Conservation (phyloP, 805 yeast genomes). For the Cyberlindnera nakhonratchasimensis region DNA sequence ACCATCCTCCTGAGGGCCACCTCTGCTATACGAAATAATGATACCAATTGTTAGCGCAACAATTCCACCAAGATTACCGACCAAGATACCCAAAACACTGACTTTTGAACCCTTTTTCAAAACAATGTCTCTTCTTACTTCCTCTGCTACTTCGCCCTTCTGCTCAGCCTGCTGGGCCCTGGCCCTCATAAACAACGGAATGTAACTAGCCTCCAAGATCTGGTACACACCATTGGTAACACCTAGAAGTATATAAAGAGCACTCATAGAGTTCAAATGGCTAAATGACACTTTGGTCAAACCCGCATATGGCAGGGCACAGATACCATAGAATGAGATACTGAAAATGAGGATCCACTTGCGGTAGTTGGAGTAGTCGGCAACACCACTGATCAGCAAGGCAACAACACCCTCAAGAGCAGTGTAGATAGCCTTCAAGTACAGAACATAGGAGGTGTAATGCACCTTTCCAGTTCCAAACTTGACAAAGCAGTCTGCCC, state of each 20-base stretch:
- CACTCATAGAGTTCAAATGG: conserved; percentile 29
- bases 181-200: conserved; percentile 39
- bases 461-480: conserved; percentile 36
- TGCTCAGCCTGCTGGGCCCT: not conserved
- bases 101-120: conserved; percentile 34
- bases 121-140: conserved; percentile 26
- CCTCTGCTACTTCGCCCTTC: conserved; percentile 21
- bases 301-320: conserved; percentile 37
- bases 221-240: conserved; percentile 33
- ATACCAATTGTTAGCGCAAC: conserved; percentile 37
- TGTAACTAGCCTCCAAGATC: conserved; percentile 38
- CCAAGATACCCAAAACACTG: conserved; percentile 36
- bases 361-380: conserved; percentile 38
- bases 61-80: conserved; percentile 38
- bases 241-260: conserved; percentile 32
- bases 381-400: conserved; percentile 36
- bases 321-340: conserved; percentile 31
- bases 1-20: conserved; percentile 28
- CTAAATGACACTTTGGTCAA: conserved; percentile 24
- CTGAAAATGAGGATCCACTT: conserved; percentile 34
- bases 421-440: conserved; percentile 36
- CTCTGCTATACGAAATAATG: conserved; percentile 33
- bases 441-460: conserved; percentile 36
- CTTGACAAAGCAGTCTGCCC: conserved; percentile 37
- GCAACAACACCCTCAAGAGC: conserved; percentile 38